Evolutionary conservation across 352 stramenopile genomes (phyloP).

Genomic region (Phytopythium aichiense): DNA sequence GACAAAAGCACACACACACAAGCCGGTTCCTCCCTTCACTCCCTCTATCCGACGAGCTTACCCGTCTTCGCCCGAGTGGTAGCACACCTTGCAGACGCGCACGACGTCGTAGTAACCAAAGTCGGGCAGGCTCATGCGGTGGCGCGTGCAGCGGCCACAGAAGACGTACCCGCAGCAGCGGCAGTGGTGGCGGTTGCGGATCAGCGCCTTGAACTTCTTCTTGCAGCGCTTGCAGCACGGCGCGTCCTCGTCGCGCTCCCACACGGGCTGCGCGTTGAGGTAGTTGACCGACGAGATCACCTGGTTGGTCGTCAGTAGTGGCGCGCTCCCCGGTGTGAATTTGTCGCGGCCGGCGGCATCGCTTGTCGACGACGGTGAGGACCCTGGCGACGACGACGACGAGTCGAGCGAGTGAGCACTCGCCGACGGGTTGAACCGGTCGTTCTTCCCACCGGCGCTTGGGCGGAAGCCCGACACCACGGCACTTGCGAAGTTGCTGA

Average conservation of each 20-base stretch:
- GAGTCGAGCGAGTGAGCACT: conserved; percentile 10
- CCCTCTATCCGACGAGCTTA: conserved; percentile 9
- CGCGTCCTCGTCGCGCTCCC: conserved; percentile 78
- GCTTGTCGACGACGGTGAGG: conserved; percentile 23
- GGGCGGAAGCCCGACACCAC: conserved; percentile 5
- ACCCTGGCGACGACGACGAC: conserved; percentile 24
- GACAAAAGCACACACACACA: neutral
- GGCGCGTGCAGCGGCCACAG: conserved; percentile 70
- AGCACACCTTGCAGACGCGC: conserved; percentile 75
- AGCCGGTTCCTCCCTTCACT: neutral
- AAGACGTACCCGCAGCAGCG: conserved; percentile 86
- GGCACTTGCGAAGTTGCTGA: neutral
- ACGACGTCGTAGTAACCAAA: conserved; percentile 88
- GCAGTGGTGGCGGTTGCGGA: conserved; percentile 79
- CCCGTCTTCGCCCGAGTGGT: conserved; percentile 71
- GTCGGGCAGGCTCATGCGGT: conserved; percentile 83
- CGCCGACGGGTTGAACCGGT: neutral
- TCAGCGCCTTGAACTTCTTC: conserved; percentile 86
- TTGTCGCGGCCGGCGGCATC: conserved; percentile 13
- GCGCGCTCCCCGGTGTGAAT: conserved; percentile 58
- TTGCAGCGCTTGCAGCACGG: conserved; percentile 86
- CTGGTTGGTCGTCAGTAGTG: conserved; percentile 59
- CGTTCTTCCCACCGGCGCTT: neutral
- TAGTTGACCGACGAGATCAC: conserved; percentile 63
- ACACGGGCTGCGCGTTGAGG: conserved; percentile 75